Base-by-base conservation (phyloP, 106 monocot species). In the Phalaenopsis equestris region DNA sequence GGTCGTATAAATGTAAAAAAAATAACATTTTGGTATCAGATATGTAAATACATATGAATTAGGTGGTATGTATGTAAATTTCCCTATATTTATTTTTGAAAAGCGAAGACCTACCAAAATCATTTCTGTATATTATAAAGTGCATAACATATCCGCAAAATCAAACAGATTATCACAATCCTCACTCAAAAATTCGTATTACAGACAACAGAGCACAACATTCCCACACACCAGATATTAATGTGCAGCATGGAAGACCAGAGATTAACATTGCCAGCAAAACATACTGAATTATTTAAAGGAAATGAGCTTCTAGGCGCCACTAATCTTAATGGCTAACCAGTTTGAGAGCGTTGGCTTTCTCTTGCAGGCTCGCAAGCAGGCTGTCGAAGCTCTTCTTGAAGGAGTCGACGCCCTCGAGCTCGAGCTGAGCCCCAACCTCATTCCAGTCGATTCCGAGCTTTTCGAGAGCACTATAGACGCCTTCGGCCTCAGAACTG, bases 361-460 rank as follows among this genome's bases (percentile, higher is more conserved):
- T 94, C 89, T 93, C 90, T 57, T 96, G 75, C 79, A 96, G 87
- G 72, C 87, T 90, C 55, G 79, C 82, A 30, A 96, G 83, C 41
- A 96, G 80, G 78, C 93, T 94, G 55, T 97, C 97, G 55, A 97
- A 94, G 80, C 92, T 92, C 92, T 97, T 94, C 86, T 90, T 92
- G 82, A 97, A 94, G 37, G 92, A 94, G 15, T 89, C 92, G 4
- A 97, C 97, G 4, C 97, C 96, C 81, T 97, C 94, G 1, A 56
- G 42, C 77, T 97, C 94, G 9, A 97, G 90, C 75, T 89, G 87
- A 2, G 56, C 5, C 5, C 92, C 94, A 3, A 97, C 96, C 64
- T 90, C 87, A 16, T 79, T 79, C 94, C 92, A 97, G 77, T 92
- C 77, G 1, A 97, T 85, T 0, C 97, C 97, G 0, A 92, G 37